phyloP scores from a whole-genome alignment of 768 basidiomycete genomes.

The Agrocybe praecox region DNA sequence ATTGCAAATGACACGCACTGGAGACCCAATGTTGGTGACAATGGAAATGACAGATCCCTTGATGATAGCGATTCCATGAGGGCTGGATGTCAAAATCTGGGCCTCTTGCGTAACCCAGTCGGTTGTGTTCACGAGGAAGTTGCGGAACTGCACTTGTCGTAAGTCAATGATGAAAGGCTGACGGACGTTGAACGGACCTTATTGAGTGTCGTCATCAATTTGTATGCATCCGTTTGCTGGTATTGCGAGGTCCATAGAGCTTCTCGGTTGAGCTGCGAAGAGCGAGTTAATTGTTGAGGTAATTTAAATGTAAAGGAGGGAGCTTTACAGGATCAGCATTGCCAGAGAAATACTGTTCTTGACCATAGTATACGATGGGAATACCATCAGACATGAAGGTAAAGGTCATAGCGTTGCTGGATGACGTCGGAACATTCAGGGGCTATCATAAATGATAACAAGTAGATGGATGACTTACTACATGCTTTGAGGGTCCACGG shows the following conservation, averaged over 20 bases:
- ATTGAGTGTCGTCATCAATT: slow-evolving; percentile 63
- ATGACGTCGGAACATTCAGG: neutral
- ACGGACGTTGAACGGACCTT: slow-evolving; percentile 33
- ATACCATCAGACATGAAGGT: slow-evolving; percentile 83
- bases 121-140: slow-evolving; percentile 57
- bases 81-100: slow-evolving; percentile 51
- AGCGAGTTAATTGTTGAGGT: slow-evolving; percentile 2
- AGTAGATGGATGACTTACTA: slow-evolving; percentile 42
- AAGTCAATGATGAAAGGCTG: neutral
- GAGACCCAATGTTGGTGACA: slow-evolving; percentile 74
- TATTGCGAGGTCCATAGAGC: slow-evolving; percentile 75
- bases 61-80: slow-evolving; percentile 60
- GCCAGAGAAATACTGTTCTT: slow-evolving; percentile 74
- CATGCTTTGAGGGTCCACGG: slow-evolving; percentile 72
- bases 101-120: slow-evolving; percentile 57
- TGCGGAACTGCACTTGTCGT: slow-evolving; percentile 52
- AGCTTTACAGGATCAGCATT: slow-evolving; percentile 61
- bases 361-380: slow-evolving; percentile 82
- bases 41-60: slow-evolving; percentile 66
- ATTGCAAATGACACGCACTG: slow-evolving; percentile 41
- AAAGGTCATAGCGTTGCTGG: slow-evolving; percentile 73
- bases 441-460: slow-evolving; percentile 1
- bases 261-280: slow-evolving; percentile 66
- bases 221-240: slow-evolving; percentile 56
- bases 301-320: neutral